phyloP scores from a whole-genome alignment of 192 early-diverging fungal genomes.

The Spizellomyces sp. region DNA sequence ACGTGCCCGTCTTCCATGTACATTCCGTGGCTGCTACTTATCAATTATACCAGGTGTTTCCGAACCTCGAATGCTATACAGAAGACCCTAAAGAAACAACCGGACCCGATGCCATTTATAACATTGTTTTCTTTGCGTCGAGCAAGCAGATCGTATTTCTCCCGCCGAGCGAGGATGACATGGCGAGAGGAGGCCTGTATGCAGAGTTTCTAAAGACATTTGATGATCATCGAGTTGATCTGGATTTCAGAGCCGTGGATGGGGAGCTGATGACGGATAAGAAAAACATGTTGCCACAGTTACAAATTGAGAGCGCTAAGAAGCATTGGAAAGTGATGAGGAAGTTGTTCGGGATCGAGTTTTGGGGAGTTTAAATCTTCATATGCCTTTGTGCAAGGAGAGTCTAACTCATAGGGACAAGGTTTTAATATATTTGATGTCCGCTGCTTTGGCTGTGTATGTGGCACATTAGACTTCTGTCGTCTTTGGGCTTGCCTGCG shows the following conservation, averaged over 20 bases:
- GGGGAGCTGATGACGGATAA: conserved; percentile 65
- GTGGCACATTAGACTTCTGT: no score
- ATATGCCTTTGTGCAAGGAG: no score
- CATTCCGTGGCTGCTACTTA: conserved; percentile 49
- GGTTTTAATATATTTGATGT: no score
- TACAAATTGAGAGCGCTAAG: conserved; percentile 59
- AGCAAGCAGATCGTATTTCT: conserved; percentile 49
- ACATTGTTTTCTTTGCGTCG: conserved; percentile 74
- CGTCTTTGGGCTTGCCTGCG: no score
- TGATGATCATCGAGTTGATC: conserved; percentile 25
- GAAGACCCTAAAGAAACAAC: conserved; percentile 49
- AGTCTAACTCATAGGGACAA: no score
- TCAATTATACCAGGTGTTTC: conserved; percentile 65
- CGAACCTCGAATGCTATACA: conserved; percentile 66
- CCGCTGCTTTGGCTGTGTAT: no score
- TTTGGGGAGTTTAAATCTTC: conserved; percentile 53
- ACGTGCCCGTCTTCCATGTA: conserved; percentile 65
- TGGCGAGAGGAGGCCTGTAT: conserved; percentile 45
- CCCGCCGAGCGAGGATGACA: conserved; percentile 34
- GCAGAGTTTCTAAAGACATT: conserved; percentile 55
- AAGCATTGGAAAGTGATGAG: conserved; percentile 80
- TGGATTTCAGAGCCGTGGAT: conserved; percentile 6
- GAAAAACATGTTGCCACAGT: conserved; percentile 61
- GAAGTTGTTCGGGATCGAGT: conserved; percentile 62
- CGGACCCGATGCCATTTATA: conserved; percentile 47